Base-by-base conservation (phyloP, 2,329 filamentous ascomycete genomes). In the Fusarium sp. region DNA sequence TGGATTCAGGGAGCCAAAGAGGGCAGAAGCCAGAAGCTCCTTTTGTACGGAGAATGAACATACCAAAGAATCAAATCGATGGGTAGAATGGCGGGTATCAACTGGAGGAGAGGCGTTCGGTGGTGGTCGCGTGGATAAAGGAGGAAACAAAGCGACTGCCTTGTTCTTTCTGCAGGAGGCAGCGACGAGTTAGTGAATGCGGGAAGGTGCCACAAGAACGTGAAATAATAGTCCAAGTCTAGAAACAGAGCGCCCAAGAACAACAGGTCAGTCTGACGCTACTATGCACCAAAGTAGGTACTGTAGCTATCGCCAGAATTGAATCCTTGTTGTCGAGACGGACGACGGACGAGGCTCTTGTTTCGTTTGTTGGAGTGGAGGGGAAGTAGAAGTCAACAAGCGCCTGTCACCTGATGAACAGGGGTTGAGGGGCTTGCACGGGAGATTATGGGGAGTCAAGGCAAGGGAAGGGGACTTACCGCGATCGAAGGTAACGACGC, bases 361-460 rank as follows among this genome's bases (percentile, higher is more conserved):
- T 64, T 70, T 59, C 57, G 71, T 66, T 71, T 77, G 70, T 67
- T 76, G 70, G 75, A 74, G 72, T 77, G 76, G 76, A 71, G 42
- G 22, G 42, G 42, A 47, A 47, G 9, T 47, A 8, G 22, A 78
- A 74, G 74, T 78, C 77, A 78, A 78, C 75, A 78, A 78, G 67
- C 72, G 65, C 27, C 66, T 62, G 74, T 78, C 77, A 78, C 75
- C 77, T 78, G 77, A 78, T 78, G 47, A 62, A 59, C 76, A 75
- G 67, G 74, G 76, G 75, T 71, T 52, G 59, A 66, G 65, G 65
- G 64, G 58, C 60, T 40, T 37, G 57, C 61, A 40, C 70, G 58
- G 42, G 64, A 56, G 62, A 66, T 64, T 37, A 72, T 63, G 52
- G 42, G 37, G 42, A 38, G 47, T 27, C 47, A 52, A 54, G 31